Percentiles rank a stretch among this genome's conserved stretches.
Evolutionary conservation across 1,139 yeast species (phyloP).

Genomic region (Yamadazyma mexicana): DNA sequence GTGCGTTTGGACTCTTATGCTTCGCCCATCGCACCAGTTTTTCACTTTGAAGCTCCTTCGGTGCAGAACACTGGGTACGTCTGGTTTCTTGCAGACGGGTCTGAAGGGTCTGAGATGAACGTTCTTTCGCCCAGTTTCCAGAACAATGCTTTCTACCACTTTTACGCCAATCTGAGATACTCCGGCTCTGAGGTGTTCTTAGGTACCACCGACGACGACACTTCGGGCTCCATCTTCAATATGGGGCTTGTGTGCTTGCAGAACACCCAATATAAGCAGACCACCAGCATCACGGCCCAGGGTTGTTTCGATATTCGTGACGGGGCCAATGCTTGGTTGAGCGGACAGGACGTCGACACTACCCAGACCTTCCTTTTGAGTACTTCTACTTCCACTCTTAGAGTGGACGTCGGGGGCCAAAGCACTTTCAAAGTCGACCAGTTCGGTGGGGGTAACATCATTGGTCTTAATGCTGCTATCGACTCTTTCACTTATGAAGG

Average conservation of each 20-base stretch:
- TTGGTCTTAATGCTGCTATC: slow-evolving; percentile 19
- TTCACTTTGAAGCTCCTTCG: slow-evolving; percentile 5
- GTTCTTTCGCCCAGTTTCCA: slow-evolving; percentile 20
- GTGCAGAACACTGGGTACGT: slow-evolving; percentile 27
- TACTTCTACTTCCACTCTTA: slow-evolving; percentile 13
- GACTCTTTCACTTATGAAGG: slow-evolving; percentile 1
- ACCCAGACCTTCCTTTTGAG: slow-evolving; percentile 18
- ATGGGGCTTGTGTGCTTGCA: slow-evolving; percentile 22
- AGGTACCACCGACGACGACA: not conserved
- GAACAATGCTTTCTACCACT: slow-evolving; percentile 25
- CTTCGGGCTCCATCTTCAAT: slow-evolving; percentile 9
- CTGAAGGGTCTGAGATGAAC: slow-evolving; percentile 18
- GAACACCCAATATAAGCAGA: slow-evolving; percentile 17
- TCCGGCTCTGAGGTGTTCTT: not conserved
- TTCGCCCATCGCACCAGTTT: slow-evolving; percentile 16
- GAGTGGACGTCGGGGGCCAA: slow-evolving; percentile 12
- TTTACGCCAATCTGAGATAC: slow-evolving; percentile 20
- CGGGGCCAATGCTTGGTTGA: slow-evolving; percentile 11
- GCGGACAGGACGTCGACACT: slow-evolving; percentile 8
- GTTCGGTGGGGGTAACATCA: slow-evolving; percentile 23
- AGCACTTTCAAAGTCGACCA: slow-evolving; percentile 18
- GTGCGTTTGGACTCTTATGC: slow-evolving; percentile 20
- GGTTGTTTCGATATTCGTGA: slow-evolving; percentile 22
- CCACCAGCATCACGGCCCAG: slow-evolving; percentile 18
- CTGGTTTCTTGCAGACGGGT: slow-evolving; percentile 23